phyloP scores from a whole-genome alignment of 176 grass and related monocot species.

The Stipa capillata region DNA sequence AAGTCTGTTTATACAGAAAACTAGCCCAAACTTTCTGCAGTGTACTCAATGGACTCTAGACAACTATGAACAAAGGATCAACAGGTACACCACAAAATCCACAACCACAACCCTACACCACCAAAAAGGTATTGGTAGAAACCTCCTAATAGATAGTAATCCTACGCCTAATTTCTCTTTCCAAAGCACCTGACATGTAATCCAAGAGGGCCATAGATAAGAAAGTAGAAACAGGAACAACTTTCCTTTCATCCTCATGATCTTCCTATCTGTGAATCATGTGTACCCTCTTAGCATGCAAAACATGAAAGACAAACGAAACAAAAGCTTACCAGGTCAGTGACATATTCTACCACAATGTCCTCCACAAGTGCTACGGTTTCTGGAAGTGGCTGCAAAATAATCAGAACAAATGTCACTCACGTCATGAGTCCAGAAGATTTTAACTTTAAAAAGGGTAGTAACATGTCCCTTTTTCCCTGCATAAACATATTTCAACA shows the following conservation, averaged over 20 bases:
- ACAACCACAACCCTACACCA: too few relatives aligned
- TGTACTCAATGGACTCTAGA: neutral
- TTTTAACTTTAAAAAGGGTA: neutral
- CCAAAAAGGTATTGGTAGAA: too few relatives aligned
- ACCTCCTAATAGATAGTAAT: neutral
- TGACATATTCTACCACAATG: constrained; percentile 92
- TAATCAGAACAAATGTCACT: constrained; percentile 2
- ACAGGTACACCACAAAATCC: neutral
- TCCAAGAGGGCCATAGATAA: neutral
- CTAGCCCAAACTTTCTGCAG: neutral
- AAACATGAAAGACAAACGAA: constrained; percentile 23
- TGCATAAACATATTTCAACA: neutral
- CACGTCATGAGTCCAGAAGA: neutral
- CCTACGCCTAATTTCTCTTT: neutral
- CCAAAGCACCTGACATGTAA: neutral
- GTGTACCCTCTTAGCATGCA: neutral
- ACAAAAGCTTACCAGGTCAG: constrained; percentile 66
- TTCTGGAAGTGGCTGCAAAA: constrained; percentile 92
- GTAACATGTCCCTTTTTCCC: neutral
- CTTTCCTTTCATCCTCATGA: too few relatives aligned
- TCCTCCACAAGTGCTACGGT: constrained; percentile 93
- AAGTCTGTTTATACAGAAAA: neutral
- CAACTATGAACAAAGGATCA: neutral
- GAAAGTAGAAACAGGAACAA: too few relatives aligned
- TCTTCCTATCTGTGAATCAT: neutral